Conservation (phyloP, 2,329 filamentous ascomycete genomes). For the Colletotrichum simmondsii region DNA sequence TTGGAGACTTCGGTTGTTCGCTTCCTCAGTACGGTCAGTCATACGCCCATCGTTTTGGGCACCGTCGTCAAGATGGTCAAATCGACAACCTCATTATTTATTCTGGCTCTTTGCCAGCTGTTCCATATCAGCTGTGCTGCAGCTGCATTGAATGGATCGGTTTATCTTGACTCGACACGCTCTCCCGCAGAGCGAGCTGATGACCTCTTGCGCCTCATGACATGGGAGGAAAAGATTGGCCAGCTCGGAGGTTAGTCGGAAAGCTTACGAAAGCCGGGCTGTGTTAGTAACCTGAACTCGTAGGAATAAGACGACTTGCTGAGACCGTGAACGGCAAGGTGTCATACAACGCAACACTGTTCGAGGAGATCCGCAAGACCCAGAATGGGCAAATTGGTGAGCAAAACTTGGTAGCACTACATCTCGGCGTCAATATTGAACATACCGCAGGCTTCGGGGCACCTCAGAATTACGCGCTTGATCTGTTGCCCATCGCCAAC, state of each 20-base stretch:
- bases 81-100: background rate
- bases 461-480: constrained; percentile 42
- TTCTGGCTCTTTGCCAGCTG: background rate
- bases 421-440: too few species aligned
- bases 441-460: constrained; percentile 39
- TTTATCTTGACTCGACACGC: background rate
- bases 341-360: constrained; percentile 12
- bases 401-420: background rate
- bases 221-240: constrained; percentile 31
- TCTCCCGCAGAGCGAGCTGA: constrained; percentile 21
- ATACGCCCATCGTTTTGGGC: too few species aligned
- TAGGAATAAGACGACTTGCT: constrained; percentile 14
- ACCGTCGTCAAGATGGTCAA: constrained; percentile 9
- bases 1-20: background rate
- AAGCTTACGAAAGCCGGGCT: too few species aligned
- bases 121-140: background rate
- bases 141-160: background rate
- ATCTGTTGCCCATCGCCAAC: constrained; percentile 41
- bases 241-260: constrained; percentile 15
- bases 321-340: constrained; percentile 12
- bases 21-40: background rate
- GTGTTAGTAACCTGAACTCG: too few species aligned
- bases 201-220: constrained; percentile 24
- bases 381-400: constrained; percentile 30
- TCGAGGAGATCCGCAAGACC: constrained; percentile 19